These are phyloP conservation scores for Artemisia argyi DNA, from an alignment of 129 eudicot species.

Conservation along the genomic window DNA sequence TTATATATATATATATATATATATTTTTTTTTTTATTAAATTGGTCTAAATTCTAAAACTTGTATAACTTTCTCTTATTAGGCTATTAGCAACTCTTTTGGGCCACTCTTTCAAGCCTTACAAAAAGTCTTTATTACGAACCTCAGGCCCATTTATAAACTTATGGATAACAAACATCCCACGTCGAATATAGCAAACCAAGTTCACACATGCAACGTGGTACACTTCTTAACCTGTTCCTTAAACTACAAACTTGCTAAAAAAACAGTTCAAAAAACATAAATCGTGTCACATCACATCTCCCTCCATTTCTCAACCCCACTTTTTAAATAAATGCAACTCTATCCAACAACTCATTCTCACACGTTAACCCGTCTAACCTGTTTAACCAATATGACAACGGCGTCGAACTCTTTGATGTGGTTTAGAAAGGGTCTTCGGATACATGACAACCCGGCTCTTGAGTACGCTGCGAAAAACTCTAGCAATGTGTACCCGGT, in stretches of 20 bases:
- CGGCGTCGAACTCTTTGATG: conserved; percentile 60
- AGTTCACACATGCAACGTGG: background rate
- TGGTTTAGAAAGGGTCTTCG: conserved; percentile 97
- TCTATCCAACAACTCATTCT: background rate
- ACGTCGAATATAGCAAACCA: conserved; percentile 10
- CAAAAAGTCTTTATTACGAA: background rate
- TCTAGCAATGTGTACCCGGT: conserved; percentile 58
- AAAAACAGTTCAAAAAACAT: conserved; percentile 17
- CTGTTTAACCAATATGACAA: conserved; percentile 42
- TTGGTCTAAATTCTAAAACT: too few species aligned
- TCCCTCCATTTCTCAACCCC: conserved; percentile 25
- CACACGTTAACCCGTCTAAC: conserved; percentile 30
- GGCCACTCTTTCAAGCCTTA: background rate
- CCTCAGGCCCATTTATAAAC: background rate
- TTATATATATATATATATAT: too few species aligned
- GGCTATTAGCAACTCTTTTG: background rate
- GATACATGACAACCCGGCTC: conserved; percentile 88
- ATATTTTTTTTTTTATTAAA: too few species aligned
- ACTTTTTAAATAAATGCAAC: conserved; percentile 29
- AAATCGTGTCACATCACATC: conserved; percentile 10
- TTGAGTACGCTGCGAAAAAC: conserved; percentile 55
- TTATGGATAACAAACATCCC: conserved; percentile 6
- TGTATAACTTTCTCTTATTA: too few species aligned
- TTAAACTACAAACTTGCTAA: background rate
- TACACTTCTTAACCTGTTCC: background rate